Base-by-base conservation (phyloP, 257 asterid genomes). In the Thymus quinquecostatus region DNA sequence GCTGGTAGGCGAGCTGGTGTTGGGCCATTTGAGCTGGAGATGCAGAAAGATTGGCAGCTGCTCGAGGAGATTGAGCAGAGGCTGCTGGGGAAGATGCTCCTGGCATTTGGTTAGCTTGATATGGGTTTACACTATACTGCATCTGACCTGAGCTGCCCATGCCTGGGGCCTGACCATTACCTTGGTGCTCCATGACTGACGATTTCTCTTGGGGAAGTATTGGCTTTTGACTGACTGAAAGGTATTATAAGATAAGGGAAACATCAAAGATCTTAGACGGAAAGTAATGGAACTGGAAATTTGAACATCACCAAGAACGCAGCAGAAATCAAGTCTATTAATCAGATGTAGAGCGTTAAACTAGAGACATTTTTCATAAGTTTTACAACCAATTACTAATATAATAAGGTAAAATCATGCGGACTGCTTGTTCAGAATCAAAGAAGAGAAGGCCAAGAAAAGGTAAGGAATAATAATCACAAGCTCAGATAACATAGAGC, bases 1-100 rank as follows among this genome's bases (percentile, higher is more conserved):
- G 98, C 80, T 94, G 98, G 78, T 94, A 91, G 8, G 98, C 97
- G 10, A 91, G 96, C 56, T 89, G 98, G 77, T 89, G 98, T 68
- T 86, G 97, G 0, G 92, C 88, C 88, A 92, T 77, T 79, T 92
- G 98, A 69, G 93, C 86, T 40, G 92, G 90, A 51, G 97, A 78
- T 73, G 90, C 82, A 5, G 96, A 79, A 55, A 86, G 84, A 61
- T 87, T 88, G 13, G 84, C 89, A n/a, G 84, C 89, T n/a, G 96
- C 61, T 79, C 86, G 98, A 60, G 98, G 84, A 60, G 93, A 75
- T 78, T 88, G 98, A 64, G 78, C 78, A 8, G 86, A 75, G 61
- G 85, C 89, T 32, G 82, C 87, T 51, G 96, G 87, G 60, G 89
- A 74, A 70, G 89, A 63, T 10, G 77, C 78, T 68, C 86, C 90